Evolutionary conservation across 169 alveolate genomes (phyloP).

Genomic region (Eimeria nieschulzi): DNA sequence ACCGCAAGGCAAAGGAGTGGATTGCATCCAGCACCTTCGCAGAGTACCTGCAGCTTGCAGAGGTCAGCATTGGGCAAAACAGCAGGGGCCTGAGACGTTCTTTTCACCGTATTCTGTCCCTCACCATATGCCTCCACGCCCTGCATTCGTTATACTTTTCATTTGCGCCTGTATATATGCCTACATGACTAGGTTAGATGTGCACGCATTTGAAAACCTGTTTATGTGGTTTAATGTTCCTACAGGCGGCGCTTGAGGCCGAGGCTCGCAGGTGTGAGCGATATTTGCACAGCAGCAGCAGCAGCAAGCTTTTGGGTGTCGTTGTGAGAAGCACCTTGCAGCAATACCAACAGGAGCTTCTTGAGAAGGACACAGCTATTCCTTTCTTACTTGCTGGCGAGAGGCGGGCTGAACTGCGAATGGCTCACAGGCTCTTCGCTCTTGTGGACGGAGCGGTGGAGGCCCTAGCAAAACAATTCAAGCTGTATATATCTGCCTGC

Average conservation of each 20-base stretch:
- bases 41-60: constrained; percentile 77
- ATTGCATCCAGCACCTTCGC: constrained; percentile 73
- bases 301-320: constrained; percentile 69
- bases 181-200: too few species aligned
- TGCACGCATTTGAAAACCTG: too few species aligned
- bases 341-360: constrained; percentile 68
- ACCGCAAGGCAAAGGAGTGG: constrained; percentile 76
- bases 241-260: constrained; percentile 73
- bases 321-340: constrained; percentile 69
- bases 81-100: neutral
- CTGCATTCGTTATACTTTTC: too few species aligned
- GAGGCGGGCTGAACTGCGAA: constrained; percentile 66
- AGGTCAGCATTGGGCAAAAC: constrained; percentile 38
- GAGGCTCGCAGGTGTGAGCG: constrained; percentile 73
- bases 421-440: constrained; percentile 76
- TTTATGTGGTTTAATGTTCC: too few species aligned
- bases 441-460: constrained; percentile 77
- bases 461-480: constrained; percentile 75
- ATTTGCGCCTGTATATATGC: too few species aligned
- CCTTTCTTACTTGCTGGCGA: constrained; percentile 70
- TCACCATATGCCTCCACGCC: neutral
- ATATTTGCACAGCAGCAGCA: constrained; percentile 71
- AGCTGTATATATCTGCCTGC: constrained; percentile 72
- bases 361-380: constrained; percentile 74
- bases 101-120: neutral